Evolutionary conservation across 1,284 basidiomycete species (phyloP).

Genomic region (Apiotrichum veenhuisii): DNA sequence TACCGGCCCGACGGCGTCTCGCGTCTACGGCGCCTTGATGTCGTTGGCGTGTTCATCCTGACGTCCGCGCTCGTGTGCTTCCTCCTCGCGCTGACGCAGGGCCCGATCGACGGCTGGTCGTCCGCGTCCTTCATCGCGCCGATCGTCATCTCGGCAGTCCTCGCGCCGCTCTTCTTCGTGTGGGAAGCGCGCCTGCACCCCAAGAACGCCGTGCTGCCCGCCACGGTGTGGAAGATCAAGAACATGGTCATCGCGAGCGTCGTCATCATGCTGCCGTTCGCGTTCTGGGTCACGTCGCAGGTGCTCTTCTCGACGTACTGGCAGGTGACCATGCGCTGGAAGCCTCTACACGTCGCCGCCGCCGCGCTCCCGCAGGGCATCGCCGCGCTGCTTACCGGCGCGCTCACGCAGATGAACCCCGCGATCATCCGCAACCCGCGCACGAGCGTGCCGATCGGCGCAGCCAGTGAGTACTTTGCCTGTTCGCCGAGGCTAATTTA

Average conservation of each 20-base stretch:
- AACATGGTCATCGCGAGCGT: constrained; percentile 33
- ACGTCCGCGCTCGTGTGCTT: constrained; percentile 20
- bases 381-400: constrained; percentile 30
- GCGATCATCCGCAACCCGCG: constrained; percentile 32
- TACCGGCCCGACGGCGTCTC: constrained; percentile 19
- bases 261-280: constrained; percentile 26
- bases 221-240: constrained; percentile 35
- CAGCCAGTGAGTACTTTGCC: not conserved
- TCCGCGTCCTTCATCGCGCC: constrained; percentile 31
- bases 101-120: constrained; percentile 26
- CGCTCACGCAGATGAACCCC: constrained; percentile 25
- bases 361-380: constrained; percentile 42
- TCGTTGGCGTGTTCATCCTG: constrained; percentile 24
- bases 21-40: constrained; percentile 22
- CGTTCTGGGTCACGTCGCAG: constrained; percentile 40
- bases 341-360: constrained; percentile 34
- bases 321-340: constrained; percentile 25
- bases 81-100: constrained; percentile 25
- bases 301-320: constrained; percentile 32
- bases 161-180: constrained; percentile 40
- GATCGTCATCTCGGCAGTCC: constrained; percentile 34
- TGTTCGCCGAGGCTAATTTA: not conserved
- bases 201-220: constrained; percentile 30
- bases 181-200: constrained; percentile 34
- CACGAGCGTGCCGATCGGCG: constrained; percentile 22